Evolutionary conservation across 176 grass and related monocot species (phyloP).

Genomic region (Oryza meyeriana): DNA sequence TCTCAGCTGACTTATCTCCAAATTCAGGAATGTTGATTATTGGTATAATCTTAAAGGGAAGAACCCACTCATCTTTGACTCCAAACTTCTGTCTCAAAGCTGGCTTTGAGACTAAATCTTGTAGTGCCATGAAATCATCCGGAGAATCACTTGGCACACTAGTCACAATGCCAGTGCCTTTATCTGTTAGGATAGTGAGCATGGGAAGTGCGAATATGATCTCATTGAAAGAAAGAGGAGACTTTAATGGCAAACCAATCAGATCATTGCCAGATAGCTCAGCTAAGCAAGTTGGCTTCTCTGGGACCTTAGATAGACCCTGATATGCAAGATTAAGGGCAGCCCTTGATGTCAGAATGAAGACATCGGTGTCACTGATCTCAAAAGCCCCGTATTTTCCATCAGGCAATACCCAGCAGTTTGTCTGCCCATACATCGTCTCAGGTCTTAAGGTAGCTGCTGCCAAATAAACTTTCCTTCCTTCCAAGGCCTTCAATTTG

Average conservation of each 20-base stretch:
- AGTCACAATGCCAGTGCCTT: slow-evolving; percentile 61
- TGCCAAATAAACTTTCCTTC: slow-evolving; percentile 65
- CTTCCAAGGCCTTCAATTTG: slow-evolving; percentile 64
- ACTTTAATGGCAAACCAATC: slow-evolving; percentile 58
- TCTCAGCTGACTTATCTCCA: slow-evolving; percentile 74
- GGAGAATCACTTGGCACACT: slow-evolving; percentile 79
- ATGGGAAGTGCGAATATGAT: slow-evolving; percentile 66
- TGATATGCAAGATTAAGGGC: slow-evolving; percentile 80
- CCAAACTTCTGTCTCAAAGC: slow-evolving; percentile 58
- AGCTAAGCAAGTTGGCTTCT: slow-evolving; percentile 63
- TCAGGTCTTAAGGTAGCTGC: slow-evolving; percentile 75
- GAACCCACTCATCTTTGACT: slow-evolving; percentile 75
- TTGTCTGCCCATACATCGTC: slow-evolving; percentile 83
- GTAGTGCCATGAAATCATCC: slow-evolving; percentile 66
- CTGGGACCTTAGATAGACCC: slow-evolving; percentile 45
- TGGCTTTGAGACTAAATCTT: slow-evolving; percentile 61
- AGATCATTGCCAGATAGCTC: slow-evolving; percentile 62
- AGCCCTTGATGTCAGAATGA: slow-evolving; percentile 57
- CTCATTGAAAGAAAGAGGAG: slow-evolving; percentile 58
- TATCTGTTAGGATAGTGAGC: slow-evolving; percentile 68
- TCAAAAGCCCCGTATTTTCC: slow-evolving; percentile 72
- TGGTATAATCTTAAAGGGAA: slow-evolving; percentile 53
- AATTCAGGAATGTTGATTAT: slow-evolving; percentile 82
- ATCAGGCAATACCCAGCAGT: slow-evolving; percentile 83
- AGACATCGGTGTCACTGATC: slow-evolving; percentile 77